A percentile compares a stretch with the other conserved stretches of the same genome.
These are phyloP conservation scores for Penicillium sp. DNA, from an alignment of 2,329 filamentous ascomycete species.

Conservation along the genomic window DNA sequence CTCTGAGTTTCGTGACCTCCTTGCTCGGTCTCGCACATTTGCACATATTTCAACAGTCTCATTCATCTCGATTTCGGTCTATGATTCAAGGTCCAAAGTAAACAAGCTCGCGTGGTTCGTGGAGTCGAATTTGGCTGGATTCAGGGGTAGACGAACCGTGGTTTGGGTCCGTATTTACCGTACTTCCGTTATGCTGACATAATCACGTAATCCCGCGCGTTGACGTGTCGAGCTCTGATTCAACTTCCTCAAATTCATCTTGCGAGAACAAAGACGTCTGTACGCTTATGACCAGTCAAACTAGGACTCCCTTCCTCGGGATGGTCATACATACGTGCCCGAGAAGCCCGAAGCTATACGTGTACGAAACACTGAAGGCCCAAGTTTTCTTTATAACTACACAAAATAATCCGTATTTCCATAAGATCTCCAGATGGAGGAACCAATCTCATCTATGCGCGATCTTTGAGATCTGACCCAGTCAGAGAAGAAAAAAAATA, in stretches of 20 bases:
- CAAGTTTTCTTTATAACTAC: neutral
- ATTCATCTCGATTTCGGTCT: neutral
- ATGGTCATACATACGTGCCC: neutral
- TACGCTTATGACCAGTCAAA: neutral
- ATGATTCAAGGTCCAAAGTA: neutral
- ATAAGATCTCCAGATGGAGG: neutral
- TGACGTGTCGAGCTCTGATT: neutral
- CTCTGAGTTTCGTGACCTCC: neutral
- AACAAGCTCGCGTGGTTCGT: conserved; percentile 14
- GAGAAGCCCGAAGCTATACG: no score
- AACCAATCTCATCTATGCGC: conserved; percentile 1
- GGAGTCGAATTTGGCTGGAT: conserved; percentile 7
- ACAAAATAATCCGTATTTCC: neutral
- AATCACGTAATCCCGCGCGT: conserved; percentile 6
- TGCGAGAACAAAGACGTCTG: neutral
- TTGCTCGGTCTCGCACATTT: neutral
- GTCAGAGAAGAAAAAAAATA: conserved; percentile 8
- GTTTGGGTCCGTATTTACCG: conserved; percentile 1
- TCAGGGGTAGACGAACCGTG: conserved; percentile 23
- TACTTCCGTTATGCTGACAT: conserved; percentile 7
- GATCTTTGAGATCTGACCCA: conserved; percentile 3
- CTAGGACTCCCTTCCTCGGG: neutral
- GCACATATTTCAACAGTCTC: neutral
- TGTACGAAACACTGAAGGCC: neutral
- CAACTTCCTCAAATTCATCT: neutral